phyloP scores from a whole-genome alignment of 2,329 filamentous ascomycete species.

The Meredithiella fracta region DNA sequence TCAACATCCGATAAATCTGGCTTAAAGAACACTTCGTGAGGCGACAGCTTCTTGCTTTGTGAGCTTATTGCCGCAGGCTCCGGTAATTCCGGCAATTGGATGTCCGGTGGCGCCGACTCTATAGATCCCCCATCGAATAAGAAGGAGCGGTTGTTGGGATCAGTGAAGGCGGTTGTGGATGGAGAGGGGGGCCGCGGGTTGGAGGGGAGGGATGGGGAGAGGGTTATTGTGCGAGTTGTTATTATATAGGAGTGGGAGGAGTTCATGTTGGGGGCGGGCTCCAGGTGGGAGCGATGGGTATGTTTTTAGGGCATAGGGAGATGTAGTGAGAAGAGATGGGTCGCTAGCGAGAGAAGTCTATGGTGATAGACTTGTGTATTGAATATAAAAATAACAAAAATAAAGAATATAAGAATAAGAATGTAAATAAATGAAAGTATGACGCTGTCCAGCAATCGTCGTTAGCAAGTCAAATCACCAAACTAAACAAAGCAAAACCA shows the following conservation, averaged over 20 bases:
- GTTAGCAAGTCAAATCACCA: not conserved
- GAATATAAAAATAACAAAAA: too few species aligned
- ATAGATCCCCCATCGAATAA: too few species aligned
- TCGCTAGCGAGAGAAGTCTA: too few species aligned
- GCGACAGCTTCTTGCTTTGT: not conserved
- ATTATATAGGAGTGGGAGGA: not conserved
- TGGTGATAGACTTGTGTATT: too few species aligned
- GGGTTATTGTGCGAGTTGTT: not conserved
- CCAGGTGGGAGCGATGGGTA: too few species aligned
- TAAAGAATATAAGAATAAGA: not conserved
- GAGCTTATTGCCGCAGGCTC: too few species aligned
- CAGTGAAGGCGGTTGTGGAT: conserved; percentile 1
- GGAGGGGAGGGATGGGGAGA: not conserved
- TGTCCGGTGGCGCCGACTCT: too few species aligned
- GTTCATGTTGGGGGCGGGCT: not conserved
- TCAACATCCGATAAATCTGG: not conserved
- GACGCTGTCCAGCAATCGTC: not conserved
- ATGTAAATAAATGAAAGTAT: not conserved
- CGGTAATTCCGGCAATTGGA: too few species aligned
- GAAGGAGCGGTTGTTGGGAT: conserved; percentile 4
- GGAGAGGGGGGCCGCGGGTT: not conserved
- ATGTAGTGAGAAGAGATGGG: too few species aligned
- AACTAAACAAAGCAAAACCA: not conserved
- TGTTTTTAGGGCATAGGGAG: too few species aligned
- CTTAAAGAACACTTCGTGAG: conserved; percentile 1